Evolutionary conservation across 1,139 yeast species (phyloP), one percentile per base, ranked within the genome.

Genomic region (Saccharomyces hybrid): DNA sequence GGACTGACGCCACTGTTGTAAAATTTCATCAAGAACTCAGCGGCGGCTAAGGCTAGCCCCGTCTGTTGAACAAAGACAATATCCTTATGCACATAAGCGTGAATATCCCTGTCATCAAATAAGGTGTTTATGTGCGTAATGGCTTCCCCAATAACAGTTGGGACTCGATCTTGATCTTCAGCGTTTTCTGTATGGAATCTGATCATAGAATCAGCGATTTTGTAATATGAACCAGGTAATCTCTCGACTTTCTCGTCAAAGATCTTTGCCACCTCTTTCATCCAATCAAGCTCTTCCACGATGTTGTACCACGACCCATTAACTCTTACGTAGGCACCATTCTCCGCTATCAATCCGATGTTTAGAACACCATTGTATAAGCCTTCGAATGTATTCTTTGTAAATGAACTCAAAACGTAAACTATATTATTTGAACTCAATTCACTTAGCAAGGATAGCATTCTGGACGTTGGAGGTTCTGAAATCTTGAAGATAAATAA

Each of bases 311-410:
- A 89, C 20, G 74, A 72, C 9, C 64, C 64, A 6, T 63, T 58
- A 23, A 84, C 65, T 63, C 78, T 82, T 41, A 85, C 77, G 55
- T 69, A 73, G 1, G 89, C 95, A 27, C 97, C 97, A 66, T 85
- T 84, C 67, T 90, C 96, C 1, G 96, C 95, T 59, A 90, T 82
- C 52, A 90, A 73, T 0, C 97, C 97, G 34, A 89, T 67, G 47
- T 79, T 79, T 2, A 85, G 83, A n/a, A 82, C 76, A 56, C 88
- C 77, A 46, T 84, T 76, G 70, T 84, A 88, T 54, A 82, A 69
- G 48, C 87, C 75, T 57, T 85, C 87, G 64, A 88, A 73, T 48
- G 82, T 84, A 2, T 76, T 70, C 55, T 85, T 75, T 55, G 81
- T 80, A 61, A 83, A 78, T 53, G 81, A 80, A 60, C 90, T 83